Evolutionary conservation across 2,329 filamentous ascomycete genomes (phyloP).

Genomic region (Capronia epimyces): DNA sequence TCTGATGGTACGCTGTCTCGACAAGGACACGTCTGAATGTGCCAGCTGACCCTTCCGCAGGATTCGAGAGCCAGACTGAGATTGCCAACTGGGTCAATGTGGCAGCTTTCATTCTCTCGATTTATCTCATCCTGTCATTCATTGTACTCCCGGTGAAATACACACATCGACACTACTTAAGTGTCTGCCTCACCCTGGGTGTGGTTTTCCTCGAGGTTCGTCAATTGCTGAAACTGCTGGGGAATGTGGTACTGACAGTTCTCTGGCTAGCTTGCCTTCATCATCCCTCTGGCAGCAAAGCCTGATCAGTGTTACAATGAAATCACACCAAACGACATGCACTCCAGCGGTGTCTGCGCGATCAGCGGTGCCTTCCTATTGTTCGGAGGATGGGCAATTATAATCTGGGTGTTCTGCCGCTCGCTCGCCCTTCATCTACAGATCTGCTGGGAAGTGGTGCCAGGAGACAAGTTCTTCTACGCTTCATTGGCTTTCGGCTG

Average conservation of each 20-base stretch:
- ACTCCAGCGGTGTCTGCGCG: conserved; percentile 72
- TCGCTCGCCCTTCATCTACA: conserved; percentile 90
- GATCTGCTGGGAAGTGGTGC: conserved; percentile 93
- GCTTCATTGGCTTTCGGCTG: conserved; percentile 73
- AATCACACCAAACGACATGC: conserved; percentile 93
- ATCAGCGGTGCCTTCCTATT: conserved; percentile 82
- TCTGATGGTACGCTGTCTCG: conserved; percentile 44
- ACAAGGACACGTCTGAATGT: background rate
- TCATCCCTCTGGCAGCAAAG: conserved; percentile 73
- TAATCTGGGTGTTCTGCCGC: conserved; percentile 87
- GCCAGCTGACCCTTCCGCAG: conserved; percentile 31
- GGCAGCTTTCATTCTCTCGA: conserved; percentile 62
- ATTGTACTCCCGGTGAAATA: conserved; percentile 74
- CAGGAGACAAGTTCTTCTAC: conserved; percentile 86
- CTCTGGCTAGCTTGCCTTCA: conserved; percentile 69
- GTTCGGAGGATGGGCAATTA: conserved; percentile 74
- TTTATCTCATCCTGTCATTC: conserved; percentile 77
- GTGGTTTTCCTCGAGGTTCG: conserved; percentile 74
- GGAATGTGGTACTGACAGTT: conserved; percentile 12
- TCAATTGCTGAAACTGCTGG: conserved; percentile 25
- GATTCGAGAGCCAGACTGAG: conserved; percentile 53
- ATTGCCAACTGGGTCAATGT: conserved; percentile 81
- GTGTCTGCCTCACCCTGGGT: conserved; percentile 73
- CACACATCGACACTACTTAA: conserved; percentile 88
- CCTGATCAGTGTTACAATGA: conserved; percentile 79